Base-by-base conservation (phyloP, 2,329 filamentous ascomycete genomes). In the Pseudodiploospora longispora region DNA sequence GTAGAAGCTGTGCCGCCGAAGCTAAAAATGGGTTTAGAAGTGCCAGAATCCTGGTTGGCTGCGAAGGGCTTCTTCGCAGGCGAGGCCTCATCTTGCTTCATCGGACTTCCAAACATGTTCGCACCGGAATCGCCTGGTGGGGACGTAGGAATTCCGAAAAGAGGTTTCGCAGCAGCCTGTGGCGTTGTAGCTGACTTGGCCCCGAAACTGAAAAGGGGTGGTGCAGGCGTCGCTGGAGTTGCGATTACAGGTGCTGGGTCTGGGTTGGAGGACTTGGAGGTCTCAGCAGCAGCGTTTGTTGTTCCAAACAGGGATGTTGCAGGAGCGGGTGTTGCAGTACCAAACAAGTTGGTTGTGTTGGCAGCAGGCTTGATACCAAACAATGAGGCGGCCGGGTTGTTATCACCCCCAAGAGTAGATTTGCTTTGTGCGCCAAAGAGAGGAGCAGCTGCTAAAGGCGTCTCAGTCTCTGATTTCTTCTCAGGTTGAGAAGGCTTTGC, bases 11-110 rank as follows among this genome's bases (percentile, higher is more conserved):
- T n/a, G 32, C 47, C 8, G 6, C 59, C 59, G 43, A 68, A 68
- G 46, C 55, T 63, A 55, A 69, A 69, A 5, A 59, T 44, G 4
- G 65, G 56, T 10, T 61, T 47, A 10, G 60, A 46, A 1, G 56
- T 46, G 29, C 51, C 37, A 3, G 50, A 50, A 12, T 46, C 44
- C 7, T 52, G 49, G 35, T 41, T 54, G 30, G 47, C 55, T 34
- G 50, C 52, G 38, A 61, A 61, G 1, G 55, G 44, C 46, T 59
- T 65, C 58, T 68, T 68, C 6, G 60, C 62, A 9, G 63, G 61
- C 3, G 65, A 65, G 6, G 60, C 56, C 5, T 57, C 61, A 45
- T 70, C 65, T 46, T 73, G 64, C 49, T 71, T 70, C 55, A 72
- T 66, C 10, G 64, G 64, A 42, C 66, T 68, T 30, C 64, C 64